phyloP scores from a whole-genome alignment of 1,139 yeast species.

The Suhomyces bolitotheri region DNA sequence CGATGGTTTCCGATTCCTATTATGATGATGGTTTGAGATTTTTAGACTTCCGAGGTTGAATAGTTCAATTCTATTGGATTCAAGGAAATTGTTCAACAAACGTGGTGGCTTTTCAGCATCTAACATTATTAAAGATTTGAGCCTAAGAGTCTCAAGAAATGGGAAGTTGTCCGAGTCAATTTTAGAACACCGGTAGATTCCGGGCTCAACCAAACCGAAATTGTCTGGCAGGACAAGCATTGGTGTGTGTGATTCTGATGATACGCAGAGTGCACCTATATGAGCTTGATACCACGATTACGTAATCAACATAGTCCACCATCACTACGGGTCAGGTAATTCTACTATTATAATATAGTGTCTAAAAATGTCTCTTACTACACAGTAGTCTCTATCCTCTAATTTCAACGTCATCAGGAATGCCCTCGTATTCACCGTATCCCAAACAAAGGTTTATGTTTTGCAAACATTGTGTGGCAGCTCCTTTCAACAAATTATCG shows the following conservation, averaged over 20 bases:
- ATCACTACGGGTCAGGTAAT: too few species aligned
- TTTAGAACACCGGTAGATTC: slow-evolving; percentile 60
- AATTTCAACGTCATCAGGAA: slow-evolving; percentile 61
- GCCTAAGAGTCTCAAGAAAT: slow-evolving; percentile 62
- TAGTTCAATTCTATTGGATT: slow-evolving; percentile 43
- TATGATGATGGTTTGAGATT: slow-evolving; percentile 42
- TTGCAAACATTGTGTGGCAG: slow-evolving; percentile 97
- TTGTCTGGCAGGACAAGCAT: slow-evolving; percentile 82
- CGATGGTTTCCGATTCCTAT: slow-evolving; percentile 11
- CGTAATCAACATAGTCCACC: neutral
- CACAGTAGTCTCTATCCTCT: slow-evolving; percentile 32
- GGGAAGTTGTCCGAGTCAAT: slow-evolving; percentile 59
- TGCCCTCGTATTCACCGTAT: slow-evolving; percentile 93
- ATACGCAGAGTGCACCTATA: too few species aligned
- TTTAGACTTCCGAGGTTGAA: slow-evolving; percentile 49
- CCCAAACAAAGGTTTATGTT: slow-evolving; percentile 88
- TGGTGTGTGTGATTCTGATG: too few species aligned
- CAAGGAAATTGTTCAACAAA: slow-evolving; percentile 47
- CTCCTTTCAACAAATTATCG: slow-evolving; percentile 95
- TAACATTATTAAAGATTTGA: slow-evolving; percentile 58
- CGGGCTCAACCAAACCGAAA: slow-evolving; percentile 75
- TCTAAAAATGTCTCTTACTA: too few species aligned
- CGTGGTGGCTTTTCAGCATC: slow-evolving; percentile 76
- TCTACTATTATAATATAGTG: too few species aligned
- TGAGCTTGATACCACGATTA: too few species aligned